These are phyloP conservation scores for Euphorbia celastroides DNA, from an alignment of 441 rosid species.

Conservation along the genomic window DNA sequence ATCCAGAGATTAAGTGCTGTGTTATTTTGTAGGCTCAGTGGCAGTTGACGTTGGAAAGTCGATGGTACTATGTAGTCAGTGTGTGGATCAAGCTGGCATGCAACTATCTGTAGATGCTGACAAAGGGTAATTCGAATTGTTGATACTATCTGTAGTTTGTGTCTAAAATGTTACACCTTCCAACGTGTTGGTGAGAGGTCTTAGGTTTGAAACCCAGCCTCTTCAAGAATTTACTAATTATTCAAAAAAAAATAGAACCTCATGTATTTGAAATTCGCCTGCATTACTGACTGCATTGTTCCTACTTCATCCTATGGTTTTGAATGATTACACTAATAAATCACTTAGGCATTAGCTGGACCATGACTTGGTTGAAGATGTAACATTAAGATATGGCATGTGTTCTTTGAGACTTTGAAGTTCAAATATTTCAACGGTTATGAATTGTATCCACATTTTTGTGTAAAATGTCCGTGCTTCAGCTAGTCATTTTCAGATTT, in stretches of 20 bases:
- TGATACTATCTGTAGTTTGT: too few species aligned
- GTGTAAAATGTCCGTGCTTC: neutral
- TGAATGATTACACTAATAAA: neutral
- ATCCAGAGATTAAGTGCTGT: neutral
- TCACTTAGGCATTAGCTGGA: neutral
- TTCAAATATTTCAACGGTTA: neutral
- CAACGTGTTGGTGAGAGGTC: too few species aligned
- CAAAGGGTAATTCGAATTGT: too few species aligned
- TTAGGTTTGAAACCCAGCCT: too few species aligned
- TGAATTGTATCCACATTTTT: neutral
- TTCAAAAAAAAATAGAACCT: too few species aligned
- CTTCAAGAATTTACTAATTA: too few species aligned
- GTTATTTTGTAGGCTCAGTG: constrained; percentile 36
- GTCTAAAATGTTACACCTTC: too few species aligned
- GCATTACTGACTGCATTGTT: neutral
- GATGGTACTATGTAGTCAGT: constrained; percentile 45
- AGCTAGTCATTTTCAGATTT: neutral
- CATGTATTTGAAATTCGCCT: neutral
- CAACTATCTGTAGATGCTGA: constrained; percentile 23
- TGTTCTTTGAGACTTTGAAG: neutral
- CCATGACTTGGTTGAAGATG: neutral
- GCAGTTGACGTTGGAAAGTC: constrained; percentile 28
- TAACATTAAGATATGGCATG: neutral
- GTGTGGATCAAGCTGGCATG: constrained; percentile 35
- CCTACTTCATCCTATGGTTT: neutral